A percentile compares a stretch with the other conserved stretches of the same genome.
Conservation (phyloP, 1,139 yeast species). For the Kodamaea derodonti region DNA sequence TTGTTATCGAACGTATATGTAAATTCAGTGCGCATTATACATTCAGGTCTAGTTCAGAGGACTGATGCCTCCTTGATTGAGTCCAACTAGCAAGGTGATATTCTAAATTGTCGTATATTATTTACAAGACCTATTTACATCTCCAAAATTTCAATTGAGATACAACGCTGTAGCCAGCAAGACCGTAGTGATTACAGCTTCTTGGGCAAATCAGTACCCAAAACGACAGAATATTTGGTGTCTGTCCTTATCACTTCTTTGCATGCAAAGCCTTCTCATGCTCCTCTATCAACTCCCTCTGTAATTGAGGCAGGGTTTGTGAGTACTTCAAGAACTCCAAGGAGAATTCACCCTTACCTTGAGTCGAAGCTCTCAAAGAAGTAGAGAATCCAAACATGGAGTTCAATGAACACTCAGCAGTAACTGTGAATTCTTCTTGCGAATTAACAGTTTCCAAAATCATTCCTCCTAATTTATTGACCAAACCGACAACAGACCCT, state of each 20-base stretch:
- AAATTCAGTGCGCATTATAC: no score
- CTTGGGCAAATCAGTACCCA: no score
- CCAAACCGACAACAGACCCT: constrained; percentile 84
- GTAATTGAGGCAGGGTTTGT: constrained; percentile 88
- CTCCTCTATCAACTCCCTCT: constrained; percentile 84
- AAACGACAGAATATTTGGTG: no score
- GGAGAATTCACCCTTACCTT: constrained; percentile 98
- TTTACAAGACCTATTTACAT: constrained; percentile 5
- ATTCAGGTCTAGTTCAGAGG: no score
- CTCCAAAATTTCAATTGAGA: background rate
- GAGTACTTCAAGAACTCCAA: constrained; percentile 91
- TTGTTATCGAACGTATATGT: no score
- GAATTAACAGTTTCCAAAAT: constrained; percentile 93
- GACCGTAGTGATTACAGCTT: no score
- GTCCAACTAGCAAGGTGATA: no score
- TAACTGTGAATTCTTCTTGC: constrained; percentile 88
- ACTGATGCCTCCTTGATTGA: no score
- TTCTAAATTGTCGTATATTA: no score
- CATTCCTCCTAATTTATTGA: constrained; percentile 89
- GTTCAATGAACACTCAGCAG: constrained; percentile 93
- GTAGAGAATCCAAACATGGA: constrained; percentile 97
- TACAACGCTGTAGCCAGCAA: no score
- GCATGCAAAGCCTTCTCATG: constrained; percentile 40
- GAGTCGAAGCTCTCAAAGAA: constrained; percentile 91
- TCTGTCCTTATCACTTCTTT: background rate